Evolutionary conservation across 2,329 filamentous ascomycete species (phyloP).

Genomic region (Colletotrichum spaethianum): DNA sequence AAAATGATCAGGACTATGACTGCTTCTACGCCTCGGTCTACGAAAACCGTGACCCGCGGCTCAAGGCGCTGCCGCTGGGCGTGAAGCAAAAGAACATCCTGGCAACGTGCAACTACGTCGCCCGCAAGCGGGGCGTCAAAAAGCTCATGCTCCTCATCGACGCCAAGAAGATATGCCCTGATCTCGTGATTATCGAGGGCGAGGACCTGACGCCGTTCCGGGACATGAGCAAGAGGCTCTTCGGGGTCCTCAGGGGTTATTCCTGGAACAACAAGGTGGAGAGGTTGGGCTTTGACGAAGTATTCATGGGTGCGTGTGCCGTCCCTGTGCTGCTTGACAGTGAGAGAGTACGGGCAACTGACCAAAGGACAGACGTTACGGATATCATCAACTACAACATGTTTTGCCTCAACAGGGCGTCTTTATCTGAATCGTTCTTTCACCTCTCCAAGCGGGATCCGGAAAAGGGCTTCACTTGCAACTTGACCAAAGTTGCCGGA

Average conservation of each 20-base stretch:
- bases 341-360: slow-evolving; percentile 48
- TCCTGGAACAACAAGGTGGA: slow-evolving; percentile 87
- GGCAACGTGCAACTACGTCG: slow-evolving; percentile 95
- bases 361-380: slow-evolving; percentile 80
- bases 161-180: slow-evolving; percentile 84
- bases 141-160: slow-evolving; percentile 91
- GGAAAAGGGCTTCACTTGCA: slow-evolving; percentile 83
- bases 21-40: slow-evolving; percentile 96
- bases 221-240: slow-evolving; percentile 86
- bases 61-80: slow-evolving; percentile 82
- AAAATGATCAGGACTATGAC: slow-evolving; percentile 75
- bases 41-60: slow-evolving; percentile 82
- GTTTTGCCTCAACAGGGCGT: slow-evolving; percentile 76
- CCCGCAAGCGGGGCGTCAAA: slow-evolving; percentile 78
- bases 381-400: slow-evolving; percentile 89
- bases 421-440: slow-evolving; percentile 82
- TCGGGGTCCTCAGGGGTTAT: slow-evolving; percentile 78
- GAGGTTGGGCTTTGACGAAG: slow-evolving; percentile 91
- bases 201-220: slow-evolving; percentile 90
- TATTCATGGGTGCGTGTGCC: slow-evolving; percentile 63
- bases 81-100: slow-evolving; percentile 95
- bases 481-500: slow-evolving; percentile 79
- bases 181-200: slow-evolving; percentile 87
- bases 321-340: too few relatives aligned
- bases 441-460: slow-evolving; percentile 81